Evolutionary conservation across 2,329 filamentous ascomycete genomes (phyloP), one percentile per base, ranked within the genome.

Genomic region (Cercospora sesami): DNA sequence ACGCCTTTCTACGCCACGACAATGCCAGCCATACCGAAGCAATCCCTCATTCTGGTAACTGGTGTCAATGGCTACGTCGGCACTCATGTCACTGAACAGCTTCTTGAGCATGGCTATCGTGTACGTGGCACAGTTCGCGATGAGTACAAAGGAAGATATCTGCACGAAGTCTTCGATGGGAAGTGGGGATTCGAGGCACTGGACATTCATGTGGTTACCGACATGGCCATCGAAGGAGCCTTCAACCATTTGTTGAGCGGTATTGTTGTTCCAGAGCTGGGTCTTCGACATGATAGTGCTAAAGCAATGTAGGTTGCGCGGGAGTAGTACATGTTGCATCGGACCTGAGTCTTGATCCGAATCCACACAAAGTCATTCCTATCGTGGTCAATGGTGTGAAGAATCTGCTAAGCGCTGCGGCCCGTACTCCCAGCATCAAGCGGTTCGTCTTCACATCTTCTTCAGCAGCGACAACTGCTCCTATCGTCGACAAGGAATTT

Each of bases 81-180:
- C 48, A 36, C 31, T 10, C 45, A 55, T 45, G 23, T 64, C 23
- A 53, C 62, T 5, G 62, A 64, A n/a, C 51, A 58, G 23, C 62
- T 64, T 4, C 31, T 64, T 14, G 36, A 58, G 14, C 62, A 64
- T 39, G 51, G 51, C 18, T 64, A 58, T 31, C 21, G 33, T 16
- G 51, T 64, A 12, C 62, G 62, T 39, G 62, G 62, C n/a, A 64
- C 62, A n/a, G 51, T 53, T 14, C 51, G 62, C 23, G 51, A 57
- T 18, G 51, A 59, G 48, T 23, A 28, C 7, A 64, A 64, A 36
- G 51, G 57, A 53, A 59, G 42, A 21, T 28, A 23, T 2, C 12
- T 48, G 8, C 62, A 58, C 10, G 36, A 64, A 8, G 39, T 31
- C 12, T 45, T 64, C 42, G 42, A 48, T 10, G 42, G 10, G 8